Percentiles rank a stretch among this genome's conserved stretches.
Conservation (phyloP, 345 rosid species). For the Conringia planisiliqua region DNA sequence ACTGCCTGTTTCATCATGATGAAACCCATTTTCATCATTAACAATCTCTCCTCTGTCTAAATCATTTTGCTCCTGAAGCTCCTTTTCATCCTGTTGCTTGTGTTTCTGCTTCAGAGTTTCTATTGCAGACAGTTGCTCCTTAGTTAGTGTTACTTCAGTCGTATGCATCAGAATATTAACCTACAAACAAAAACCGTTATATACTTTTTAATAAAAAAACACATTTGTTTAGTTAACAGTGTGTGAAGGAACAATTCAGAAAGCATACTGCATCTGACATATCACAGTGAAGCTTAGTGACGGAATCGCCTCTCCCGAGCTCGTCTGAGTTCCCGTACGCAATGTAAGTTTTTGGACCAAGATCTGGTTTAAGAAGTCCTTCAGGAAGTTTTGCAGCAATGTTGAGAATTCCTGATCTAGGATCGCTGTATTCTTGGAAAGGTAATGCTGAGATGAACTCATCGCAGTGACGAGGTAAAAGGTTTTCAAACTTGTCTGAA, state of each 20-base stretch:
- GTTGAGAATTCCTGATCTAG: slow-evolving; percentile 77
- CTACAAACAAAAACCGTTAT: slow-evolving; percentile 28
- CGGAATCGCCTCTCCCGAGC: slow-evolving; percentile 98
- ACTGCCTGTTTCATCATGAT: slow-evolving; percentile 39
- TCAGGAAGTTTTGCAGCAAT: slow-evolving; percentile 75
- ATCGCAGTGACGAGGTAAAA: slow-evolving; percentile 91
- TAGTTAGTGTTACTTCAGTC: slow-evolving; percentile 46
- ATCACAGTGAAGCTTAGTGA: slow-evolving; percentile 91
- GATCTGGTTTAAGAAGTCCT: slow-evolving; percentile 65
- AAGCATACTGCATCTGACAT: slow-evolving; percentile 85
- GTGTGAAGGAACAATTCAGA: neutral
- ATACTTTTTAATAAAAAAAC: neutral
- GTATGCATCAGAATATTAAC: slow-evolving; percentile 86
- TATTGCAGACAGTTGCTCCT: slow-evolving; percentile 51
- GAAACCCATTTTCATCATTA: slow-evolving; percentile 2
- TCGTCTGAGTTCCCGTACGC: slow-evolving; percentile 77
- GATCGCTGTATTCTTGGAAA: slow-evolving; percentile 78
- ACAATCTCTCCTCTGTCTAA: slow-evolving; percentile 5
- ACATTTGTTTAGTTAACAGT: neutral
- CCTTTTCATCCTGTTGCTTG: slow-evolving; percentile 57
- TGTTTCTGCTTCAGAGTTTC: slow-evolving; percentile 54
- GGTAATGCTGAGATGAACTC: slow-evolving; percentile 85
- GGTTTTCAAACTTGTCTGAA: slow-evolving; percentile 77
- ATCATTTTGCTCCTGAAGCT: slow-evolving; percentile 31
- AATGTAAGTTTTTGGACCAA: slow-evolving; percentile 95